Evolutionary conservation across 164 flowering plant genomes (phyloP), one percentile per base, ranked within the genome.

Genomic region (Kalanchoe fedtschenkoi): DNA sequence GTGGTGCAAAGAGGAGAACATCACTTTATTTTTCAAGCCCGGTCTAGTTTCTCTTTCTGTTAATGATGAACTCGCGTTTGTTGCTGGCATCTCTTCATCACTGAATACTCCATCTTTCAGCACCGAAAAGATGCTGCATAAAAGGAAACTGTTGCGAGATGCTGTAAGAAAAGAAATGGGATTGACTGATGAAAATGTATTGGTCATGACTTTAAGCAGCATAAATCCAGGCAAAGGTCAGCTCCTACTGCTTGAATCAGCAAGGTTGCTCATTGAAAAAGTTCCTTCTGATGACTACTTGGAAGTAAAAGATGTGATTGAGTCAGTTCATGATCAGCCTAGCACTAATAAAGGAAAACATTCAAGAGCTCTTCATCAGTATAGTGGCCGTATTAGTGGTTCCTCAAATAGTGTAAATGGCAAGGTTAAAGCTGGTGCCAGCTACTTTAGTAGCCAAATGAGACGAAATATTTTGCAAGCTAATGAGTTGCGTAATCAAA

Each of bases 151-250:
- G 62, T 60, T 95, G 69, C 77, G 93, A 68, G 72, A 78, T 69
- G 72, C 96, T 17, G 84, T 87, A 15, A 81, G 99, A 70, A 79
- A 76, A 66, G 96, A 91, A 67, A 84, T 95, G 93, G 96, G 96
- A 44, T 69, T 95, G 66, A 76, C 78, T n/a, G 83, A 84, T 41
- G 74, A 75, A 42, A 93, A 95, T 72, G 76, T 91, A 88, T 90
- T 95, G 72, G 85, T 80, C 59, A 73, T 91, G 71, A 71, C 99
- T 62, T 75, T 91, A 16, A 91, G 99, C 68, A 91, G 99, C 67
- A 95, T 93, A 74, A 91, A 88, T 64, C 77, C 97, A 62, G 91
- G 86, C 61, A 95, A 95, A 73, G 99, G 99, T 46, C 99, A 95
- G 68, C 67, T 80, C 16, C 72, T 87, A 70, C 85, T 95, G 71